Base-by-base conservation (phyloP, 1,139 yeast species). In the Sugiyamaella paludigena region DNA sequence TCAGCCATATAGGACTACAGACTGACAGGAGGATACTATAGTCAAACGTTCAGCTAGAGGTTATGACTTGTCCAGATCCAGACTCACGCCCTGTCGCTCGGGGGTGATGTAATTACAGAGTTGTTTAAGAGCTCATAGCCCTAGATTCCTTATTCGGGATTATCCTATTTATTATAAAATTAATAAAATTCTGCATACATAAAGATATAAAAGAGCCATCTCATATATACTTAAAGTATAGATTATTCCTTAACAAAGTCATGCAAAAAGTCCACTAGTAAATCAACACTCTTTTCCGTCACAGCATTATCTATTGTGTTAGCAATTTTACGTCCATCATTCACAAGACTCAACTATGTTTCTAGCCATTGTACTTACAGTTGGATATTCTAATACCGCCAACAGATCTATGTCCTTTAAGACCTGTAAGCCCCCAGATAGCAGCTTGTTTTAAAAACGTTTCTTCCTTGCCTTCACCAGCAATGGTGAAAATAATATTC, bases 361-460 rank as follows among this genome's bases (percentile, higher is more conserved):
- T 19, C 5, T n/a, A n/a, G n/a, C n/a, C 24, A 19, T 5, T 5
- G n/a, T 6, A 50, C 53, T 50, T 50, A 50, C 53, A 67, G 50
- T 89, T 75, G 11, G 97, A 89, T 16, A 95, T 92, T 69, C 98
- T 84, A 72, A 91, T 85, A 35, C 98, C 98, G 42, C 98, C 98
- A 42, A 92, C 98, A 8, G 96, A 87, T 67, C 98, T 80, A 67
- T 92, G 98, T 27, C 98, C 98, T 71, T 91, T 88, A 61, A 92
- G 76, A 3, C 97, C 98, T 11, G 80, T 72, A 56, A 91, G 74
- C 16, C 72, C 74, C 36, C 65, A 74, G 38, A 71, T 78, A 26
- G 79, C 80, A 2, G 88, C 86, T 45, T 76, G 81, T 54, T 79
- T 72, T 54, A 91, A 64, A 69, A 91, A 91, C 55, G 76, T 72